Percentiles rank a stretch among this genome's conserved stretches.
Conservation (phyloP, 352 stramenopile genomes). For the Phytophthora constricta region DNA sequence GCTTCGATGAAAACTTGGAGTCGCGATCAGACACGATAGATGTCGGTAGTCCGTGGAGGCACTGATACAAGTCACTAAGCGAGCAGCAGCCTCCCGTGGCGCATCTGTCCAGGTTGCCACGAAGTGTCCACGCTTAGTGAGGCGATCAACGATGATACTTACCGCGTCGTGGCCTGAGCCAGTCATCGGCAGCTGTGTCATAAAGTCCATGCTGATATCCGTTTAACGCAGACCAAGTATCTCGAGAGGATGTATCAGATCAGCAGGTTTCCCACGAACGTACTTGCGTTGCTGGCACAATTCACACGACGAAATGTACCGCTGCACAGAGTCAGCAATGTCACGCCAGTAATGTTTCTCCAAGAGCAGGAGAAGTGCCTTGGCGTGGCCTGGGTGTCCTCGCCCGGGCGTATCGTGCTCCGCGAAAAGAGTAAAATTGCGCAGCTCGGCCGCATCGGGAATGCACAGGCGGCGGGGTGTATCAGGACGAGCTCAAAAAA, state of each 20-base stretch:
- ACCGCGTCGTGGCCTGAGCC: constrained; percentile 4
- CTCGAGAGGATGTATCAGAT: constrained; percentile 13
- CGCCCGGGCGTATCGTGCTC: constrained; percentile 7
- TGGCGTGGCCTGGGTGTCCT: constrained; percentile 2
- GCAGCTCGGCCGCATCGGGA: not conserved
- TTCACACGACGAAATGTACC: constrained; percentile 12
- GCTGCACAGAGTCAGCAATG: constrained; percentile 1
- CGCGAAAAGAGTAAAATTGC: constrained; percentile 7
- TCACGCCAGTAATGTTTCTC: constrained; percentile 16
- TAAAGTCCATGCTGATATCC: constrained; percentile 22
- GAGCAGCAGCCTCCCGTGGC: not conserved
- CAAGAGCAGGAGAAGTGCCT: constrained; percentile 7
- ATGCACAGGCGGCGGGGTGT: constrained; percentile 4
- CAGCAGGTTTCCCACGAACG: not conserved
- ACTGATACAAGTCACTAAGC: not conserved
- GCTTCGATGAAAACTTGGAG: constrained; percentile 5
- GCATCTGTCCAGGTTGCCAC: not conserved
- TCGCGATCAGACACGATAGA: not conserved
- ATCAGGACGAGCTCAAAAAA: not conserved
- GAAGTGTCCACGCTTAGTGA: constrained; percentile 22
- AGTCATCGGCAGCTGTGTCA: not conserved
- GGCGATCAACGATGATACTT: constrained; percentile 15
- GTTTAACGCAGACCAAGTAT: constrained; percentile 5
- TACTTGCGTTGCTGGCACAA: constrained; percentile 16
- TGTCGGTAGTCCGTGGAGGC: constrained; percentile 8